These are phyloP conservation scores for Lasiosphaeria hispida DNA, from an alignment of 495 filamentous ascomycete species.

Conservation along the genomic window DNA sequence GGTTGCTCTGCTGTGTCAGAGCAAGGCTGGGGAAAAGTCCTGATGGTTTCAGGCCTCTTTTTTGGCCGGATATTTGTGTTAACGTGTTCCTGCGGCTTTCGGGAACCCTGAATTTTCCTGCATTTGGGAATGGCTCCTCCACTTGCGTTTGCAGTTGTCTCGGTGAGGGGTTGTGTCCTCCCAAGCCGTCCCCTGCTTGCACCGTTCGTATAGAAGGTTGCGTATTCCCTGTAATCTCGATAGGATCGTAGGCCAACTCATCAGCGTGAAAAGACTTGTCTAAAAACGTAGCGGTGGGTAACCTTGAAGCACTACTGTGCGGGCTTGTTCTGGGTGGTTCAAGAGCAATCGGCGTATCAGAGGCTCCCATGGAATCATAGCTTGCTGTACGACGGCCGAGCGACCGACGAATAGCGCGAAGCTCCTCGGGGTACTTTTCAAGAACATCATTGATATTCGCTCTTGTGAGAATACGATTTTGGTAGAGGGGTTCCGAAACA, in stretches of 20 bases:
- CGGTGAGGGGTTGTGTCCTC: too few species aligned
- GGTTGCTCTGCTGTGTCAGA: too few species aligned
- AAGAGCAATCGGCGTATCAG: not conserved
- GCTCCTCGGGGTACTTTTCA: constrained; percentile 18
- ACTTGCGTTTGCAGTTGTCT: too few species aligned
- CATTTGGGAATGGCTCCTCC: too few species aligned
- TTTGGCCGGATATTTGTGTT: too few species aligned
- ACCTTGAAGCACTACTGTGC: not conserved
- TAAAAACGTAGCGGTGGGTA: not conserved
- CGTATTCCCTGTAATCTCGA: not conserved
- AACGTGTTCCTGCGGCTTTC: too few species aligned
- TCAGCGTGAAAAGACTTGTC: not conserved
- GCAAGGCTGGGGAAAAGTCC: too few species aligned
- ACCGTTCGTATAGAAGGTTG: not conserved
- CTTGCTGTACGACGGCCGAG: not conserved
- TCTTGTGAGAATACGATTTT: constrained; percentile 34
- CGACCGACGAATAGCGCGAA: constrained; percentile 6
- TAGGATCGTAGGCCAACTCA: constrained; percentile 1
- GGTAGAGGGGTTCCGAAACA: constrained; percentile 39
- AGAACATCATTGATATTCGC: constrained; percentile 33
- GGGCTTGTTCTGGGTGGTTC: not conserved
- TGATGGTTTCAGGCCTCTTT: too few species aligned
- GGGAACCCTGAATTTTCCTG: too few species aligned
- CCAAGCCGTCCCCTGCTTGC: too few species aligned
- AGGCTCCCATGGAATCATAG: not conserved